Evolutionary conservation across 2,329 filamentous ascomycete species (phyloP), one percentile per base, ranked within the genome.

Genomic region (Neonectria magnoliae): DNA sequence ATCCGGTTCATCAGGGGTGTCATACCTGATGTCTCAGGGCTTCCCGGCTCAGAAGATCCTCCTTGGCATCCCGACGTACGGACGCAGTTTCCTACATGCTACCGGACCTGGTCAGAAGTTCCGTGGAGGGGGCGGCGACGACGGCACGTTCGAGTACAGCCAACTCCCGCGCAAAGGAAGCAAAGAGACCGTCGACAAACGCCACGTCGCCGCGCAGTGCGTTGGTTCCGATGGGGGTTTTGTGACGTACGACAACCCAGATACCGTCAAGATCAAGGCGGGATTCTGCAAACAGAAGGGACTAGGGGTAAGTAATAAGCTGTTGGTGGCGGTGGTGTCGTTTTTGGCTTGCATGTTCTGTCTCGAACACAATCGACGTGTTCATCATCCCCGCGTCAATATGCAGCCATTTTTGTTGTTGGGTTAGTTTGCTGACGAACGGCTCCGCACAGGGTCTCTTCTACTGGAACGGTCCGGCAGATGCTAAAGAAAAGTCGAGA

Each of bases 381-480:
- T 55, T 59, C 57, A 52, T 60, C 48, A 5, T 22, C 65, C 55
- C 41, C 58, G 51, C 64, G 42, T 59, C 60, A 27, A 54, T 31
- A 38, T 51, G 56, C 57, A 61, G 57, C 14, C 57, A 48, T 33
- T 58, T 64, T 62, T 51, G 13, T 59, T 51, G 36, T 57, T 50
- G 57, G 55, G 41, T 41, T 52, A 22, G 45, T 60, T 69, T 60
- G 69, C 72, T 74, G 65, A 74, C 66, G 9, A 47, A 14, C 33
- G 10, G n/a, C 57, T 61, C 47, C 48, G 6, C 20, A 27, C 70
- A 89, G 87, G 93, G 93, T 0, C 79, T 96, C 9, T 95, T 94
- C 77, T 96, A 94, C 78, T 94, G 91, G 91, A 89, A 91, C 57
- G 91, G 89, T n/a, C 90, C 91, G 14, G 88, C 87, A 3, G 93